Conservation (phyloP, 2,329 filamentous ascomycete species). For the Cordyceps pruinosa region DNA sequence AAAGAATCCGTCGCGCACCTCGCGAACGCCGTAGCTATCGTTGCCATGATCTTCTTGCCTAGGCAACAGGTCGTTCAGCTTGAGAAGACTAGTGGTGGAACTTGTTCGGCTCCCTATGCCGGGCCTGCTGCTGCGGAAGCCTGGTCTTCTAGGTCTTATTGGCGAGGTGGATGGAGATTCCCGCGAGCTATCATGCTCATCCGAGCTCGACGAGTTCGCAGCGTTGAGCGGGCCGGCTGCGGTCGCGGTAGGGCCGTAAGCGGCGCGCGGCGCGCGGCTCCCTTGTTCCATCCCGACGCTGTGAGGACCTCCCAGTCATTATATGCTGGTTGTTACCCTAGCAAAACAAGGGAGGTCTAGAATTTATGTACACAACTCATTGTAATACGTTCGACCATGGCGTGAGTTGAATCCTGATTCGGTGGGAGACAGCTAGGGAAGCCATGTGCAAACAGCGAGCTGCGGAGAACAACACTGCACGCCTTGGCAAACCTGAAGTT, state of each 20-base stretch:
- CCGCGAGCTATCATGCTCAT: neutral
- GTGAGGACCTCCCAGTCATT: neutral
- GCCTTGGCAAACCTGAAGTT: too few species aligned
- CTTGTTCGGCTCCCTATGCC: slow-evolving; percentile 18
- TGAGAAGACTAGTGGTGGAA: slow-evolving; percentile 25
- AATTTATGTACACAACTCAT: neutral
- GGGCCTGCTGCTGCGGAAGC: neutral
- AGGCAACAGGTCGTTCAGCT: slow-evolving; percentile 28
- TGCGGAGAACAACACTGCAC: too few species aligned
- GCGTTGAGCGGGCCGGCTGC: neutral
- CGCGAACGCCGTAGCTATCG: slow-evolving; percentile 36
- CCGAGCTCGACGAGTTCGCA: neutral
- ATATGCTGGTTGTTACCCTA: neutral
- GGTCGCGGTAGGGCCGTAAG: neutral
- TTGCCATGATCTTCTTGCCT: slow-evolving; percentile 28
- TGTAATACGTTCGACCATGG: neutral
- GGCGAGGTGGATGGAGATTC: neutral
- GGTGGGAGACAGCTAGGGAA: neutral
- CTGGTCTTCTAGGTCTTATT: neutral
- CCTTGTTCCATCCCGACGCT: neutral
- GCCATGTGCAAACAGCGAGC: too few species aligned
- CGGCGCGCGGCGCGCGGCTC: neutral
- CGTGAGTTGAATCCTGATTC: neutral
- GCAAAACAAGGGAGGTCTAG: neutral
- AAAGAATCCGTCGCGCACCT: slow-evolving; percentile 41